Base-by-base conservation (phyloP, 805 yeast species). In the Candida boleticola region DNA sequence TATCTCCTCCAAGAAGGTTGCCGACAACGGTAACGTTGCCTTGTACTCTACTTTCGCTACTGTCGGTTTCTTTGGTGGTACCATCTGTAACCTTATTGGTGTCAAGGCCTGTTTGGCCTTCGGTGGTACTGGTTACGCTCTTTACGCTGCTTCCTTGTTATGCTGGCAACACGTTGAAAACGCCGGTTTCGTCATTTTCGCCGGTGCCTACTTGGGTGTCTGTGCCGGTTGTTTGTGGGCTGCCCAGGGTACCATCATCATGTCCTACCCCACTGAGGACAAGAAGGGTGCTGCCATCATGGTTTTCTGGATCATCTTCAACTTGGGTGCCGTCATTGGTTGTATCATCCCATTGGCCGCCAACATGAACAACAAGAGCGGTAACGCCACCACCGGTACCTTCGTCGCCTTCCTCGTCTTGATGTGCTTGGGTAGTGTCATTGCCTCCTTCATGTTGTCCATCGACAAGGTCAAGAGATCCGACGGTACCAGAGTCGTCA, bases 271-370 rank as follows among this genome's bases (percentile, higher is more conserved):
- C 2, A 56, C 75, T 17, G 84, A 79, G 58, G 52, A 60, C 27
- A 61, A 47, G n/a, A 79, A 79, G 61, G 84, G 80, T 36, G 60
- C 60, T 26, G 79, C 74, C 38, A 68, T 80, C 38, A 74, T 76
- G 68, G 60, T 71, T 14, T 79, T 79, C 56, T 79, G 84, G 84
- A 66, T 75, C 47, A 77, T 80, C 41, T 79, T 80, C 66, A 77
- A 79, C 60, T 59, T 77, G 46, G 85, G 84, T 55, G 80, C 79
- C 10, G 83, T 79, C 41, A 75, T 79, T 48, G 85, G 85, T 36
- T 62, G 77, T 13, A 61, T 76, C 34, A 73, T 79, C 48, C 82
- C 84, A n/a, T 70, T 80, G 54, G 79, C 71, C 34, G 69, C 76
- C 51, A 77, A 74, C 50, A 57, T 78, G 50, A 55, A 74, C 39